Evolutionary conservation across 768 basidiomycete species (phyloP), one percentile per base, ranked within the genome.

Genomic region (Naematelia aurantialba): DNA sequence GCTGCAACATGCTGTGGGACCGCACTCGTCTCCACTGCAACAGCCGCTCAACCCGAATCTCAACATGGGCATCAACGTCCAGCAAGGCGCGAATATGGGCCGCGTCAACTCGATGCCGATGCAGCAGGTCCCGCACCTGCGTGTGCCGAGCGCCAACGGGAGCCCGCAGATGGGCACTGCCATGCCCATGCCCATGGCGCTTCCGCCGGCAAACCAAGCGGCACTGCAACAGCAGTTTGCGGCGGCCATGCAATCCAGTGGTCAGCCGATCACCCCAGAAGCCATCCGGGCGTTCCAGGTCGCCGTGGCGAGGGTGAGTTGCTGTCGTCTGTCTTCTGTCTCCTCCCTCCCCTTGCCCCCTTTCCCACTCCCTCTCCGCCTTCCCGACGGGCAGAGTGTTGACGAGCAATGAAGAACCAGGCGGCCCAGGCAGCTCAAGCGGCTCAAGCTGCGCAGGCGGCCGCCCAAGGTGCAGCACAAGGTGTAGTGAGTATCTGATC

Each of bases 261-360:
- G 72, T 10, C 67, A 67, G 52, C 58, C 61, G 29, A 55, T 63
- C 3, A 73, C 69, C 5, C 62, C 62, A 8, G 72, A 73, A 49
- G 55, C 57, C 26, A 62, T 73, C 22, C 58, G 65, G 45, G 56
- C 62, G 30, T 21, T 59, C n/a, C 61, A 61, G 12, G 42, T 34
- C 10, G 17, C 22, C 50, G 25, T 52, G n/a, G 21, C 24, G 17
- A 25, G 50, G 50, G 50, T 25, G 27, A 30, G 25, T 25, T 47
- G 11, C 11, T 26, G 8, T 47, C 42, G 42, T 44, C 42, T 44
- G 12, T 44, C 42, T 12, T 44, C 12, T 44, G 42, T 19, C 12
- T 19, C 19, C 19, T 19, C 12, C 25, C 19, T 19, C 25, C 8
- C 21, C 46, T 21, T 47, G 46, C 8, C 12, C 24, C 10, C 13